Evolutionary conservation across 2,329 filamentous ascomycete species (phyloP).

Genomic region (Dothidotthia symphoricarpi): DNA sequence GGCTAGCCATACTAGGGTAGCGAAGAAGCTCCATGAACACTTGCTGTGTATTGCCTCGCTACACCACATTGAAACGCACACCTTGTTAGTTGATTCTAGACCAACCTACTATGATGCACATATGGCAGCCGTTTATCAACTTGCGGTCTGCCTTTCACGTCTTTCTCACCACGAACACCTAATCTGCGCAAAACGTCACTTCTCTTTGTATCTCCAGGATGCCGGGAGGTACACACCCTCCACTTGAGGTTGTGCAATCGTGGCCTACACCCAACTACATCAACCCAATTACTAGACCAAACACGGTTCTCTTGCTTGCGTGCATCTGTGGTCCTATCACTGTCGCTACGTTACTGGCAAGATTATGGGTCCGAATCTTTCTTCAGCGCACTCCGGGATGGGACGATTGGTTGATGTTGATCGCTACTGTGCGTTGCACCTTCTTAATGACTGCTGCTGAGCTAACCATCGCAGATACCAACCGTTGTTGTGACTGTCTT

Average conservation of each 20-base stretch:
- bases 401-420: slow-evolving; percentile 32
- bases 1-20: no score
- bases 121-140: no score
- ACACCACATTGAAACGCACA: no score
- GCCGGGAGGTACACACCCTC: slow-evolving; percentile 28
- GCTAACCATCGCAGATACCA: slow-evolving; percentile 15
- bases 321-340: slow-evolving; percentile 22
- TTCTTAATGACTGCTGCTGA: not conserved
- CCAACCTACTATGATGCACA: no score
- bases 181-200: not conserved
- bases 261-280: slow-evolving; percentile 25
- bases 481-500: slow-evolving; percentile 19
- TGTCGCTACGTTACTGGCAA: slow-evolving; percentile 15
- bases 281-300: slow-evolving; percentile 19
- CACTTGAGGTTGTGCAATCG: slow-evolving; percentile 16
- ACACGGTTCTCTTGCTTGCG: slow-evolving; percentile 14
- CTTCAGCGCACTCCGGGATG: slow-evolving; percentile 21
- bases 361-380: slow-evolving; percentile 25
- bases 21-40: no score
- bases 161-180: not conserved
- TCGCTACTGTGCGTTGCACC: slow-evolving; percentile 16
- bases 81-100: no score
- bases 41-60: no score
- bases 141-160: no score
- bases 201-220: slow-evolving; percentile 11